Base-by-base conservation (phyloP, 1,284 basidiomycete genomes). In the Ceratobasidium sp. region DNA sequence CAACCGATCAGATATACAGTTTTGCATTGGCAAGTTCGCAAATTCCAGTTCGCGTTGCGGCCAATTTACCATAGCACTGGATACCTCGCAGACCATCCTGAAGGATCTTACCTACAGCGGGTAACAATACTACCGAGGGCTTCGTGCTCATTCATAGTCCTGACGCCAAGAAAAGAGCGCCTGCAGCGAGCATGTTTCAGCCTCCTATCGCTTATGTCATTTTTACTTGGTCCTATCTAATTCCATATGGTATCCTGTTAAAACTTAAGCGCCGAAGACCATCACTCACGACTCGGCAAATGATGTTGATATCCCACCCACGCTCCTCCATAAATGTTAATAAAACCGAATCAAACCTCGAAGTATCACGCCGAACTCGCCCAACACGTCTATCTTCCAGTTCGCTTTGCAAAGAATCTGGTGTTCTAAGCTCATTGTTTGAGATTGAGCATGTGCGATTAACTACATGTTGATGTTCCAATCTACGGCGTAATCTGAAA, bases 141-240 rank as follows among this genome's bases (percentile, higher is more conserved):
- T 93, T 92, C 80, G 86, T 89, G 83, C 88, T 89, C 1, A 89
- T 90, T 68, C 89, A 90, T 82, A 90, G 89, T 39, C 84, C 86
- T 7, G 88, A 89, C 78, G 89, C 87, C 12, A 87, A 87, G 81
- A 82, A 81, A 56, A 87, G 89, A 82, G 84, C 91, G 10, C 86
- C 86, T 0, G 86, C 89, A 77, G 84, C 90, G 83, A 42, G 80
- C 58, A 20, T n/a, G 40, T 55, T 6, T 42, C 15, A 18, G 4
- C 20, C 20, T 42, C 53, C 18, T 53, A 42, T 7, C n/a, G 20
- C 13, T 66, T n/a, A 82, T 82, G 12, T 18, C 81, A 77, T 73
- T 64, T 55, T 66, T 33, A 49, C 33, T 33, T 33, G 13, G 26
- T 49, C 55, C 13, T 67, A 44, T 40, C 20, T 79, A 85, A 82